These are phyloP conservation scores for Asterophora lycoperdoides DNA, from an alignment of 768 basidiomycete species.

Conservation along the genomic window DNA sequence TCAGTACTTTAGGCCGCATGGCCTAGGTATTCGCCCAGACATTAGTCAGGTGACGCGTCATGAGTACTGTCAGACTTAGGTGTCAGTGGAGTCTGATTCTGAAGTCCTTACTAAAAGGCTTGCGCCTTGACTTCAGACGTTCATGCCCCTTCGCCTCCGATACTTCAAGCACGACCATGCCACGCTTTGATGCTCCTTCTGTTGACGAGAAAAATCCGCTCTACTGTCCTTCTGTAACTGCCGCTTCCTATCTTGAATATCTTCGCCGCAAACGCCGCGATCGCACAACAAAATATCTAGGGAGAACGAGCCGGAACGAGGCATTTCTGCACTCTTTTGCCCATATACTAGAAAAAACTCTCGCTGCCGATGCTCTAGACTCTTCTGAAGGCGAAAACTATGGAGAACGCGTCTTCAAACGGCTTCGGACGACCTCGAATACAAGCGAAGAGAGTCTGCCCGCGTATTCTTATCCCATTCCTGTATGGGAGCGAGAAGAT, in stretches of 20 bases:
- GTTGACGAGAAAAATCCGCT: constrained; percentile 54
- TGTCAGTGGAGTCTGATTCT: too few relatives aligned
- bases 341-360: constrained; percentile 26
- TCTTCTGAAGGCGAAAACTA: constrained; percentile 17
- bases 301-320: constrained; percentile 12
- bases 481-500: constrained; percentile 18
- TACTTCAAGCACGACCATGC: background rate
- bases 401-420: background rate
- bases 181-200: constrained; percentile 23
- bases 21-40: too few relatives aligned
- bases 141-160: too few relatives aligned
- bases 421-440: background rate
- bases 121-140: too few relatives aligned
- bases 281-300: constrained; percentile 16
- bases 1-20: too few relatives aligned
- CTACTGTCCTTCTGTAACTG: constrained; percentile 51
- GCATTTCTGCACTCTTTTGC: constrained; percentile 30
- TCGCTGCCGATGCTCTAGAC: constrained; percentile 16
- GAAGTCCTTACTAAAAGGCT: too few relatives aligned
- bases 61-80: too few relatives aligned
- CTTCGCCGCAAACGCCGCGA: constrained; percentile 32
- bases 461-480: constrained; percentile 10
- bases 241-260: constrained; percentile 41
- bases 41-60: too few relatives aligned
- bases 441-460: constrained; percentile 15